These are phyloP conservation scores for Coniochaeta pulveracea DNA, from an alignment of 2,329 filamentous ascomycete genomes.

Conservation along the genomic window DNA sequence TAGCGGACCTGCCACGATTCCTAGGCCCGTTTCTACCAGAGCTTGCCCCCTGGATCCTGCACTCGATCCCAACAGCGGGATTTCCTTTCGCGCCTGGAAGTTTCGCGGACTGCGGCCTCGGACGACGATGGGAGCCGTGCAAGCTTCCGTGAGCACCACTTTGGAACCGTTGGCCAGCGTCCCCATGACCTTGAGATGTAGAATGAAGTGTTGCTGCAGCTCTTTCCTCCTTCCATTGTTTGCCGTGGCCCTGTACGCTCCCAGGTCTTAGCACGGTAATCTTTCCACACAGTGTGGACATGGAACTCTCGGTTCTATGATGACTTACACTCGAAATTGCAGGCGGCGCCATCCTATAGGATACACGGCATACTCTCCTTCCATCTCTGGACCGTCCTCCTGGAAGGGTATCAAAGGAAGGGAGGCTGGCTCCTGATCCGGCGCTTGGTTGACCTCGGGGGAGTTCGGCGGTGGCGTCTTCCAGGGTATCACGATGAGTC, in stretches of 20 bases:
- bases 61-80: constrained; percentile 70
- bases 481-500: constrained; percentile 95
- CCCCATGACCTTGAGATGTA: constrained; percentile 76
- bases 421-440: constrained; percentile 76
- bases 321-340: constrained; percentile 69
- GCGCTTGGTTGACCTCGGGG: constrained; percentile 49
- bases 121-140: constrained; percentile 86
- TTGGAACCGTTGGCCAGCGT: constrained; percentile 77
- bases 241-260: constrained; percentile 63
- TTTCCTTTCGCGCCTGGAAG: constrained; percentile 88
- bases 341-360: constrained; percentile 89
- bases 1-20: constrained; percentile 47
- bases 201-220: constrained; percentile 88
- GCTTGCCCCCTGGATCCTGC: constrained; percentile 70
- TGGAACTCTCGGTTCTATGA: neutral
- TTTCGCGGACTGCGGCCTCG: constrained; percentile 87
- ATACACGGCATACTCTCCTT: constrained; percentile 79
- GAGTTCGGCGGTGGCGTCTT: constrained; percentile 82
- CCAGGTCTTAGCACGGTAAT: too few relatives aligned
- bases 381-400: constrained; percentile 44
- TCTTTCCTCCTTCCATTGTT: constrained; percentile 94
- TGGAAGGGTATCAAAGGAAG: constrained; percentile 63
- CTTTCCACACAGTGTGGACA: too few relatives aligned
- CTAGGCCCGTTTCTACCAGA: constrained; percentile 50
- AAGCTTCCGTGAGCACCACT: constrained; percentile 69